A percentile compares a stretch with the other conserved stretches of the same genome.
These are phyloP conservation scores for Kluyveromyces sp. DNA, from an alignment of 1,139 yeast species.

Conservation along the genomic window DNA sequence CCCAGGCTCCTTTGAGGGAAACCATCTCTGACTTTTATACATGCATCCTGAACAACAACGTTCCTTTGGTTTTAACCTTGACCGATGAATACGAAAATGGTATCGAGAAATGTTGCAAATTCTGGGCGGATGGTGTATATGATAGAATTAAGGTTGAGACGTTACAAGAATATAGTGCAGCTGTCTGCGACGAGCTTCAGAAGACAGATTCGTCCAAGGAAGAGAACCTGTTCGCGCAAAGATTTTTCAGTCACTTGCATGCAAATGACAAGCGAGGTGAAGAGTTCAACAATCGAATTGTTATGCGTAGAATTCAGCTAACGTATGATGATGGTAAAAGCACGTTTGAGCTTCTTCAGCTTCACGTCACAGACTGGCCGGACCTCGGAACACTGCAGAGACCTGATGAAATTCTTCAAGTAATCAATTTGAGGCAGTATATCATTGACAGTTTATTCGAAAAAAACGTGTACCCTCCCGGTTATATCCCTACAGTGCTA, in stretches of 20 bases:
- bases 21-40: slow-evolving; percentile 76
- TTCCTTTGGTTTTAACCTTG: slow-evolving; percentile 60
- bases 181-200: not conserved
- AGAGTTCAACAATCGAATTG: slow-evolving; percentile 14
- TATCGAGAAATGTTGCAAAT: slow-evolving; percentile 47
- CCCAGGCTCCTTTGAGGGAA: slow-evolving; percentile 73
- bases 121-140: slow-evolving; percentile 41
- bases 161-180: slow-evolving; percentile 15
- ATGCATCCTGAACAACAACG: slow-evolving; percentile 52
- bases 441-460: slow-evolving; percentile 21
- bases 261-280: not conserved
- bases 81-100: slow-evolving; percentile 54
- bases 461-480: slow-evolving; percentile 20
- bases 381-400: slow-evolving; percentile 54
- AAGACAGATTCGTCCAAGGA: not conserved
- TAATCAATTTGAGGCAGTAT: slow-evolving; percentile 29
- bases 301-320: slow-evolving; percentile 37
- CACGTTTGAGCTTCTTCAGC: slow-evolving; percentile 43
- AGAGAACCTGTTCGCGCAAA: not conserved
- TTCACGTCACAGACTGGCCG: slow-evolving; percentile 73
- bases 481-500: slow-evolving; percentile 39
- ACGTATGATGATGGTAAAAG: slow-evolving; percentile 25
- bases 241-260: not conserved
- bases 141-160: slow-evolving; percentile 25
- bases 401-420: slow-evolving; percentile 31